A percentile compares a stretch with the other conserved stretches of the same genome.
Conservation (phyloP, 1,284 basidiomycete species). For the Leccinum brunneo-olivaceum region DNA sequence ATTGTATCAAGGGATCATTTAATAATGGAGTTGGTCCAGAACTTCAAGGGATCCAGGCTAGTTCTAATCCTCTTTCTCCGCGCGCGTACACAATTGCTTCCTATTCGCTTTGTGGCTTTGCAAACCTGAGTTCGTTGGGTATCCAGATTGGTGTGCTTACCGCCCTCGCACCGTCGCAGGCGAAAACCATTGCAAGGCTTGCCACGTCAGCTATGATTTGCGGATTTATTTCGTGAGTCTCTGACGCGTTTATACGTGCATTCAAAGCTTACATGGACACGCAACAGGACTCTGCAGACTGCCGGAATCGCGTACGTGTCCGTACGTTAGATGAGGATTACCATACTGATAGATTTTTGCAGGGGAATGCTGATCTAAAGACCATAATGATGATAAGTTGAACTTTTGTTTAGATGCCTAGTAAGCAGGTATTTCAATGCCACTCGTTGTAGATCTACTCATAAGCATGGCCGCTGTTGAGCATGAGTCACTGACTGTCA, state of each 20-base stretch:
- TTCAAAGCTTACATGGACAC: not conserved
- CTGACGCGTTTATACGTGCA: not conserved
- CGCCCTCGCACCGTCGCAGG: slow-evolving; percentile 75
- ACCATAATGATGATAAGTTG: no score
- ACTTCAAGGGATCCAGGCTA: slow-evolving; percentile 47
- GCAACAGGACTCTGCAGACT: slow-evolving; percentile 53
- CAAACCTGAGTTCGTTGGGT: slow-evolving; percentile 80
- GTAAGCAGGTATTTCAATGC: not conserved
- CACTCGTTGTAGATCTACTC: not conserved
- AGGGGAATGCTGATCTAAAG: slow-evolving; percentile 50
- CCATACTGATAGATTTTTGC: slow-evolving; percentile 9
- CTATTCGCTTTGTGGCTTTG: slow-evolving; percentile 86
- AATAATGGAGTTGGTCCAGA: slow-evolving; percentile 24
- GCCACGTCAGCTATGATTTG: slow-evolving; percentile 77
- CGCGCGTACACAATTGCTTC: slow-evolving; percentile 75
- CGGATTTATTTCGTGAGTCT: slow-evolving; percentile 57
- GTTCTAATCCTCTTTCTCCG: slow-evolving; percentile 51
- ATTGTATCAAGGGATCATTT: not conserved
- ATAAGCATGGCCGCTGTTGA: no score
- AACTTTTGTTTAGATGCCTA: no score
- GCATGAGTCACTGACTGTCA: no score
- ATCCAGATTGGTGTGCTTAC: slow-evolving; percentile 88
- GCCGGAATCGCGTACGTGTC: slow-evolving; percentile 61
- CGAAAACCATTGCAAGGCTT: slow-evolving; percentile 64
- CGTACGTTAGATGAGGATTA: slow-evolving; percentile 6